Conservation (phyloP, 2,329 filamentous ascomycete genomes). For the Fusarium transvaalense region DNA sequence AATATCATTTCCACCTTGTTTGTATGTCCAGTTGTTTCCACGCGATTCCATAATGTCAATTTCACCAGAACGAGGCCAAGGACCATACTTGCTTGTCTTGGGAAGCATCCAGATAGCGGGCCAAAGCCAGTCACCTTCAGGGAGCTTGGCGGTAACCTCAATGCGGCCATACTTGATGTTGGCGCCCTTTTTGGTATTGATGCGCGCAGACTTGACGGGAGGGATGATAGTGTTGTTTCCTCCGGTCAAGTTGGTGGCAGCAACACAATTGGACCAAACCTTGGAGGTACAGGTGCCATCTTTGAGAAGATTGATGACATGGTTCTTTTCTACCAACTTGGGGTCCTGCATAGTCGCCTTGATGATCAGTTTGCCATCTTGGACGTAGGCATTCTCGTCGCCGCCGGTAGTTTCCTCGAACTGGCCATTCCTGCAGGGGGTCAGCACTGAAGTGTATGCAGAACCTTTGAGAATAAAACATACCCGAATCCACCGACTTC, state of each 20-base stretch:
- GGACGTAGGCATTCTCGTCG: conserved; percentile 80
- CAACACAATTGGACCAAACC: conserved; percentile 69
- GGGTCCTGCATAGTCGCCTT: conserved; percentile 82
- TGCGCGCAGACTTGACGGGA: conserved; percentile 80
- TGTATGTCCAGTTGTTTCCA: conserved; percentile 84
- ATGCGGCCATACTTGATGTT: conserved; percentile 84
- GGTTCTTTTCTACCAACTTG: conserved; percentile 73
- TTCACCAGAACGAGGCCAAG: conserved; percentile 84
- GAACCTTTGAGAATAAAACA: conserved; percentile 49
- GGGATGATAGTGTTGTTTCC: conserved; percentile 81
- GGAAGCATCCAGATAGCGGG: conserved; percentile 94
- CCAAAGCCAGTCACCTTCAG: conserved; percentile 88
- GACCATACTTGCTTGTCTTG: conserved; percentile 76
- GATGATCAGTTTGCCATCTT: conserved; percentile 78
- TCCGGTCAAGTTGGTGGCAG: conserved; percentile 76
- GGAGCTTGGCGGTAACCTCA: conserved; percentile 82
- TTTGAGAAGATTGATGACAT: conserved; percentile 74
- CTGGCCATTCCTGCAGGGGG: conserved; percentile 74
- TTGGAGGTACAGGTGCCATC: conserved; percentile 77
- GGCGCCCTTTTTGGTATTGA: conserved; percentile 78
- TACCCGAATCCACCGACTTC: conserved; percentile 82
- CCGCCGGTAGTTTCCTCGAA: conserved; percentile 81
- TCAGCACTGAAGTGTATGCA: not conserved
- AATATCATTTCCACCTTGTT: conserved; percentile 84
- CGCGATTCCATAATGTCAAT: conserved; percentile 86